Conservation (phyloP, 139 green algal genomes). For the Diplosphaera chodatii region DNA sequence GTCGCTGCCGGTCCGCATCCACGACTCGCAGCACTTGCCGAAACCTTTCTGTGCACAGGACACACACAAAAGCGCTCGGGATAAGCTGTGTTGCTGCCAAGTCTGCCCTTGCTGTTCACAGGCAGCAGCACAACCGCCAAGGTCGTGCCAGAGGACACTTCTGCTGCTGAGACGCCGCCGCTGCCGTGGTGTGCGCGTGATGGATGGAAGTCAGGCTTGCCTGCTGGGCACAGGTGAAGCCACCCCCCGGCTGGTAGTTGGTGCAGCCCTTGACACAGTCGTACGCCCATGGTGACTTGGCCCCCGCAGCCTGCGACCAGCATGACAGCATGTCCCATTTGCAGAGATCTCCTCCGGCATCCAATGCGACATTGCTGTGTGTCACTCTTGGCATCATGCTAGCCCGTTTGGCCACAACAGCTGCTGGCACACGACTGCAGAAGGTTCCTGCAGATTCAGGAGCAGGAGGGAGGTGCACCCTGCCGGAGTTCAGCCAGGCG, state of each 20-base stretch:
- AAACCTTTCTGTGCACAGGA: not conserved
- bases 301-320: no score
- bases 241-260: not conserved
- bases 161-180: not conserved
- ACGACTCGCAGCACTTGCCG: constrained; percentile 1
- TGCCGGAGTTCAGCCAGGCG: not conserved
- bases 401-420: no score
- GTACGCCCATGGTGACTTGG: no score
- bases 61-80: not conserved
- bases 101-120: not conserved
- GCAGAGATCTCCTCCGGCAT: no score
- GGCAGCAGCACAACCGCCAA: no score
- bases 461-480: not conserved
- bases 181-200: not conserved
- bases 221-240: not conserved
- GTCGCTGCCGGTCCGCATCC: not conserved
- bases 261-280: not conserved
- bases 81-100: not conserved
- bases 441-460: no score
- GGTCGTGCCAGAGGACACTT: not conserved
- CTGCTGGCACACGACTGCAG: no score
- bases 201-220: not conserved
- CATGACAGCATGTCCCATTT: no score
- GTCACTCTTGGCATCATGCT: no score
- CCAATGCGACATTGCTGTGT: no score